phyloP scores from a whole-genome alignment of 2,329 filamentous ascomycete species.

The Fusarium oxysporum region DNA sequence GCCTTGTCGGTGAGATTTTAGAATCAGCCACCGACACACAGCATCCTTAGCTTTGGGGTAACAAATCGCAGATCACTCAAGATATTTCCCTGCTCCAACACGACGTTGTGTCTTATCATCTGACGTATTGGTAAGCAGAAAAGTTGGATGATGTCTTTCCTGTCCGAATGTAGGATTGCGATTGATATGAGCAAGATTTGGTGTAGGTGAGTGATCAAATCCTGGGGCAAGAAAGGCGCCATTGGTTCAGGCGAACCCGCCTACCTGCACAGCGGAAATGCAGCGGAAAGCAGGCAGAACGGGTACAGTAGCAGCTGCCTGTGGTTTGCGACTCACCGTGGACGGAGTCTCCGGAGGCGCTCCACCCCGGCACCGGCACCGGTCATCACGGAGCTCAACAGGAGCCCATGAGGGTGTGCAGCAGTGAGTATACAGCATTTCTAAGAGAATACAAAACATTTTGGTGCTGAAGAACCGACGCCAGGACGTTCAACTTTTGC shows the following conservation, averaged over 20 bases:
- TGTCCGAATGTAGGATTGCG: conserved; percentile 7
- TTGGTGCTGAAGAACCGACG: too few species aligned
- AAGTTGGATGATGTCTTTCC: background rate
- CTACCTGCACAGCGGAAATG: conserved; percentile 7
- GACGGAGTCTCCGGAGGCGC: conserved; percentile 17
- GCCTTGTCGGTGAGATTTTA: conserved; percentile 37
- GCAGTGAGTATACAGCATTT: background rate
- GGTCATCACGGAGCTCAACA: conserved; percentile 4
- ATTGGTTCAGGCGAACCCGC: conserved; percentile 28
- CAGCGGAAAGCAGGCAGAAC: conserved; percentile 1
- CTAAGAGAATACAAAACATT: background rate
- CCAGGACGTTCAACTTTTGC: too few species aligned
- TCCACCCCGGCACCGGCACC: conserved; percentile 19
- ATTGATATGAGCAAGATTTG: conserved; percentile 27
- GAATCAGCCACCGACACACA: conserved; percentile 28
- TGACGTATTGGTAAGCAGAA: conserved; percentile 40
- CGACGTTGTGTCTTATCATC: conserved; percentile 17
- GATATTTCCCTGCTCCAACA: conserved; percentile 8
- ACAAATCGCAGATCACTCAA: conserved; percentile 34
- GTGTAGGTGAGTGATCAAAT: conserved; percentile 14
- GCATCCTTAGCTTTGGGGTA: conserved; percentile 5
- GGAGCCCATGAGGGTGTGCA: background rate
- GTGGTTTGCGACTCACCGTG: background rate
- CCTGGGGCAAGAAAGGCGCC: conserved; percentile 21
- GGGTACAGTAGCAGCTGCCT: conserved; percentile 6